Evolutionary conservation across 2,329 filamentous ascomycete genomes (phyloP).

Genomic region (Teratosphaeria destructans): DNA sequence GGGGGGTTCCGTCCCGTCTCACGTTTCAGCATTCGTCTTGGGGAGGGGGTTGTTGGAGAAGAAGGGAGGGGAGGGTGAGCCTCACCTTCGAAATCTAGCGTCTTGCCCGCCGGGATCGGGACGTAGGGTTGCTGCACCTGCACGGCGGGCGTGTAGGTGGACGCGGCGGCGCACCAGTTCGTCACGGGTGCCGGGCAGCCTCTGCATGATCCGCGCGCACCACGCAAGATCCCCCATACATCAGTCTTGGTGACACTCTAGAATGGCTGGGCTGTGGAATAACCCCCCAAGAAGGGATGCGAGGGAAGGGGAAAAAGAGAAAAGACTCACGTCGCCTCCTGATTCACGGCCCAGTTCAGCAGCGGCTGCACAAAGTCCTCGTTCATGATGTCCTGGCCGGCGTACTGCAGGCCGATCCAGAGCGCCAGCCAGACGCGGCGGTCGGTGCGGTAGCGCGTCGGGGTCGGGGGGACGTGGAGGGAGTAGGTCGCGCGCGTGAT

Average conservation of each 20-base stretch:
- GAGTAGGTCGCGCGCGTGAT: neutral
- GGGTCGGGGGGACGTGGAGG: neutral
- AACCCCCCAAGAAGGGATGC: too few relatives aligned
- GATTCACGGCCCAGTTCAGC: neutral
- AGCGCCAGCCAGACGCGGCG: neutral
- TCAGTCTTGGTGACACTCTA: too few relatives aligned
- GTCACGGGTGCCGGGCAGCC: neutral
- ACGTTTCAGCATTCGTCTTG: too few relatives aligned
- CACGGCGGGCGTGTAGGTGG: neutral
- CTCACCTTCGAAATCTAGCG: neutral
- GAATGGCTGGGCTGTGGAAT: too few relatives aligned
- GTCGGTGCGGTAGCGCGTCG: neutral
- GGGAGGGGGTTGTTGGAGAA: too few relatives aligned
- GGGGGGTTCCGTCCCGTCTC: too few relatives aligned
- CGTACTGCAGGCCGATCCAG: neutral
- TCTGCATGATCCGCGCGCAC: neutral
- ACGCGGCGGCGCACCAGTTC: neutral
- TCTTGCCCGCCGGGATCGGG: neutral
- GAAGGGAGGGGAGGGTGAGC: too few relatives aligned
- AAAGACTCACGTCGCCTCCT: neutral
- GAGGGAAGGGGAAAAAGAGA: too few relatives aligned
- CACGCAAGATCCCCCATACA: too few relatives aligned
- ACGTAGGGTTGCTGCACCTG: neutral
- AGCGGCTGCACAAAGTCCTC: neutral
- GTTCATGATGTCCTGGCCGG: neutral